A percentile compares a stretch with the other conserved stretches of the same genome.
These are phyloP conservation scores for Cystobasidiaceae sp. DNA, from an alignment of 1,284 basidiomycete species.

Conservation along the genomic window DNA sequence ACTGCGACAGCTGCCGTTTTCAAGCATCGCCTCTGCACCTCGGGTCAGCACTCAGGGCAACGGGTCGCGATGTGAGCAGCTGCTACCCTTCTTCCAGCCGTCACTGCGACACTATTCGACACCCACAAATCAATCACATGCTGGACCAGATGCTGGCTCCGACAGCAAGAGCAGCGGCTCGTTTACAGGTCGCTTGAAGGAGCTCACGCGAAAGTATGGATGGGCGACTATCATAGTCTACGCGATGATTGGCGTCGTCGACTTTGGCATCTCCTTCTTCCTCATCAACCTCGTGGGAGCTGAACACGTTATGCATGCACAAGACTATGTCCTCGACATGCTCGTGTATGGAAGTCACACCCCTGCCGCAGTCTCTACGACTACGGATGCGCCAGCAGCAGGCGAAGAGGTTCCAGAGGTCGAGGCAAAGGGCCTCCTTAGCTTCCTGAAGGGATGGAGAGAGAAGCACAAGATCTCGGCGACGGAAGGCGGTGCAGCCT, in stretches of 20 bases:
- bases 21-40: not conserved
- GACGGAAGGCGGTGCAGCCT: slow-evolving; percentile 13
- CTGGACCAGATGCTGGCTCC: too few species aligned
- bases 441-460: slow-evolving; percentile 26
- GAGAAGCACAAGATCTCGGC: slow-evolving; percentile 20
- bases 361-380: not conserved
- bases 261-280: slow-evolving; percentile 29
- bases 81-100: too few species aligned
- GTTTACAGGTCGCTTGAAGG: slow-evolving; percentile 59
- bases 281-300: slow-evolving; percentile 80
- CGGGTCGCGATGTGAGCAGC: too few species aligned
- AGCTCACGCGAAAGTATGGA: slow-evolving; percentile 83
- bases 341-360: slow-evolving; percentile 41
- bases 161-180: not conserved
- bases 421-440: slow-evolving; percentile 51
- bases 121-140: too few species aligned
- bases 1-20: not conserved
- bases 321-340: slow-evolving; percentile 52
- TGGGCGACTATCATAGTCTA: slow-evolving; percentile 90
- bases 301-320: slow-evolving; percentile 71
- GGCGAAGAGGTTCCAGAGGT: slow-evolving; percentile 47
- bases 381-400: not conserved
- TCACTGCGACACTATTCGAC: too few species aligned
- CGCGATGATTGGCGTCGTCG: slow-evolving; percentile 23
- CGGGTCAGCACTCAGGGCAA: not conserved